phyloP scores from a whole-genome alignment of 129 eudicot genomes.

The Arctium minus region DNA sequence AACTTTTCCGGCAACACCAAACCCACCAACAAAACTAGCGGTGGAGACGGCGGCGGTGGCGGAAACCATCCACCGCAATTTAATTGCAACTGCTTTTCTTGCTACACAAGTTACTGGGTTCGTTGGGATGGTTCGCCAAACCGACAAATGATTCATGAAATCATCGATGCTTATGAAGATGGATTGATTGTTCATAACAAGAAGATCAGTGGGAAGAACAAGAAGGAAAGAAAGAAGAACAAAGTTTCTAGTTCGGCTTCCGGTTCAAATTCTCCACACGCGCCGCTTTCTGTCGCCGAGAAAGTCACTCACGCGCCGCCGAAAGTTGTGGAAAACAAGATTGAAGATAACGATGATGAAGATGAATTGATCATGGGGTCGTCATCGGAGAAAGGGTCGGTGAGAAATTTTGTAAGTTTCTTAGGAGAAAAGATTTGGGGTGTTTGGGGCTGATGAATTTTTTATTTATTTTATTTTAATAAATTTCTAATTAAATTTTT shows the following conservation, averaged over 20 bases:
- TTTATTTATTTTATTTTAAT: neutral
- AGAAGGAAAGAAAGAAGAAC: conserved; percentile 39
- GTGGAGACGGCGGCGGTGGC: conserved; percentile 13
- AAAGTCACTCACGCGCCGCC: conserved; percentile 13
- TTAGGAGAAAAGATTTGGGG: conserved; percentile 58
- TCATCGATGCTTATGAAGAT: conserved; percentile 67
- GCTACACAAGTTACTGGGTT: conserved; percentile 73
- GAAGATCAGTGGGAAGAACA: conserved; percentile 38
- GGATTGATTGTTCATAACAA: conserved; percentile 24
- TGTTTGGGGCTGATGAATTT: conserved; percentile 43
- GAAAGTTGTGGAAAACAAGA: conserved; percentile 12
- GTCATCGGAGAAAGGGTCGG: conserved; percentile 33
- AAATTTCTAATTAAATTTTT: neutral
- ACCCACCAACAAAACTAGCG: neutral
- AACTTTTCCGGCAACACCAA: conserved; percentile 18
- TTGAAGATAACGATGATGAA: neutral
- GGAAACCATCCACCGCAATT: conserved; percentile 41
- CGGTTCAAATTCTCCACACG: neutral
- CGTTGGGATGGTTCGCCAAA: conserved; percentile 74
- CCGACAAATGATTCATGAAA: conserved; percentile 66
- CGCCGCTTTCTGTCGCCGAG: neutral
- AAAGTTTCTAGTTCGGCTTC: neutral
- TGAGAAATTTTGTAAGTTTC: conserved; percentile 41
- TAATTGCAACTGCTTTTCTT: conserved; percentile 62
- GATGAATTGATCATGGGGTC: conserved; percentile 5